A percentile compares a stretch with the other conserved stretches of the same genome.
Evolutionary conservation across 2,329 filamentous ascomycete genomes (phyloP).

Genomic region (Nigrospora sphaerica): DNA sequence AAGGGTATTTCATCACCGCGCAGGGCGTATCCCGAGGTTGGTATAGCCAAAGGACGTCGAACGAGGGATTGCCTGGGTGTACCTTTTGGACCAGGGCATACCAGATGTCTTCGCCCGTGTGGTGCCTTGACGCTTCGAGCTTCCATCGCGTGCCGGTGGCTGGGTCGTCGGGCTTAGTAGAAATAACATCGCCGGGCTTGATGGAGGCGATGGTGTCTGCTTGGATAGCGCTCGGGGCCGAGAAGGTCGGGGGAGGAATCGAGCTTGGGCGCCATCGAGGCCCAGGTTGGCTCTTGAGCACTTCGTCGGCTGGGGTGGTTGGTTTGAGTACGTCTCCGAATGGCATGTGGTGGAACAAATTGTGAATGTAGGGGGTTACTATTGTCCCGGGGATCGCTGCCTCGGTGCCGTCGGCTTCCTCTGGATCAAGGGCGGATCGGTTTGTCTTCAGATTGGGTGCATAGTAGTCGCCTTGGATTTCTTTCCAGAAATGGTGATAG

Average conservation of each 20-base stretch:
- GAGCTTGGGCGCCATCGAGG: no score
- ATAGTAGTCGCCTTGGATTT: constrained; percentile 33
- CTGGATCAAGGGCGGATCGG: neutral
- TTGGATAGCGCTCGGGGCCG: no score
- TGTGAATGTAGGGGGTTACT: constrained; percentile 62
- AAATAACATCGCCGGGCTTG: constrained; percentile 40
- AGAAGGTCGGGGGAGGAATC: no score
- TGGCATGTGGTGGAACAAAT: constrained; percentile 57
- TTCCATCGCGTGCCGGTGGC: constrained; percentile 51
- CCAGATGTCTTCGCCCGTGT: constrained; percentile 49
- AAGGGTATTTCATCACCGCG: constrained; percentile 59
- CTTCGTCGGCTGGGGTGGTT: constrained; percentile 11
- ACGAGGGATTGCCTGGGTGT: constrained; percentile 27
- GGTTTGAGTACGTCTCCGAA: constrained; percentile 46
- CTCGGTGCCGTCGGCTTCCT: constrained; percentile 3
- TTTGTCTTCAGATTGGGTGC: constrained; percentile 12
- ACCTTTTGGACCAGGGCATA: constrained; percentile 62
- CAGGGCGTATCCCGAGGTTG: constrained; percentile 65
- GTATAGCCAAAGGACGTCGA: constrained; percentile 71
- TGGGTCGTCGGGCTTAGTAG: constrained; percentile 33
- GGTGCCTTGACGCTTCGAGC: constrained; percentile 33
- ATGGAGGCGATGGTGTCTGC: constrained; percentile 17
- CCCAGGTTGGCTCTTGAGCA: no score
- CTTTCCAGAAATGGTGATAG: constrained; percentile 45
- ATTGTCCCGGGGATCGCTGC: constrained; percentile 37